A percentile compares a stretch with the other conserved stretches of the same genome.
Conservation (phyloP, 164 flowering plant genomes). For the Malania oleifera region DNA sequence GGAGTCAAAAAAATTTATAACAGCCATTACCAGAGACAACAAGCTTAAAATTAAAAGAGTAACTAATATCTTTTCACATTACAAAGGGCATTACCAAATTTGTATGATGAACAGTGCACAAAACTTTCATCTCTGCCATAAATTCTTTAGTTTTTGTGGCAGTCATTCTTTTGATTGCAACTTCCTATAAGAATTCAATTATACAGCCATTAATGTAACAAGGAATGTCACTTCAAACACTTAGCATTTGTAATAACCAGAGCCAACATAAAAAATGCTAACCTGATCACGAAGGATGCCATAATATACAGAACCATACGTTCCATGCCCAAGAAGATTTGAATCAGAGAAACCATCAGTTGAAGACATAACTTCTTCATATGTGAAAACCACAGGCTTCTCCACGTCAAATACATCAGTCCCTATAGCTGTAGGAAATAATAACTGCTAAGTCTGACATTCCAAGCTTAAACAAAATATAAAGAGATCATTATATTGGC, state of each 20-base stretch:
- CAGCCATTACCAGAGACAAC: slow-evolving; percentile 5
- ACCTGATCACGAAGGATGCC: slow-evolving; percentile 80
- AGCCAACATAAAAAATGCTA: slow-evolving; percentile 1
- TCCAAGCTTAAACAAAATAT: not conserved
- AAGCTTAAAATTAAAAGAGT: not conserved
- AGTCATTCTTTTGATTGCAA: slow-evolving; percentile 89
- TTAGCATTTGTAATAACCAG: not conserved
- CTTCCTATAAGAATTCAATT: slow-evolving; percentile 55
- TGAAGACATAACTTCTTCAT: slow-evolving; percentile 60
- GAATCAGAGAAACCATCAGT: slow-evolving; percentile 87
- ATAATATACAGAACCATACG: slow-evolving; percentile 88
- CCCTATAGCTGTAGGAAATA: slow-evolving; percentile 54
- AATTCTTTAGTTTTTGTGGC: slow-evolving; percentile 86
- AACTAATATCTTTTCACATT: not conserved
- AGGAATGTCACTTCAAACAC: not conserved
- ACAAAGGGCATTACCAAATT: slow-evolving; percentile 67
- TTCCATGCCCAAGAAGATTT: slow-evolving; percentile 86
- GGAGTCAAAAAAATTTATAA: slow-evolving; percentile 27
- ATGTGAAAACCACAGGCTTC: slow-evolving; percentile 81
- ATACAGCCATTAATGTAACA: not conserved
- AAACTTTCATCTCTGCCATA: slow-evolving; percentile 80
- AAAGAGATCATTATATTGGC: not conserved
- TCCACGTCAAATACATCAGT: slow-evolving; percentile 73
- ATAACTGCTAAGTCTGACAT: not conserved
- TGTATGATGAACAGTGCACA: slow-evolving; percentile 88